A percentile compares a stretch with the other conserved stretches of the same genome.
Evolutionary conservation across 108 stramenopile genomes (phyloP).

Genomic region (Hondaea fermentalgiana): DNA sequence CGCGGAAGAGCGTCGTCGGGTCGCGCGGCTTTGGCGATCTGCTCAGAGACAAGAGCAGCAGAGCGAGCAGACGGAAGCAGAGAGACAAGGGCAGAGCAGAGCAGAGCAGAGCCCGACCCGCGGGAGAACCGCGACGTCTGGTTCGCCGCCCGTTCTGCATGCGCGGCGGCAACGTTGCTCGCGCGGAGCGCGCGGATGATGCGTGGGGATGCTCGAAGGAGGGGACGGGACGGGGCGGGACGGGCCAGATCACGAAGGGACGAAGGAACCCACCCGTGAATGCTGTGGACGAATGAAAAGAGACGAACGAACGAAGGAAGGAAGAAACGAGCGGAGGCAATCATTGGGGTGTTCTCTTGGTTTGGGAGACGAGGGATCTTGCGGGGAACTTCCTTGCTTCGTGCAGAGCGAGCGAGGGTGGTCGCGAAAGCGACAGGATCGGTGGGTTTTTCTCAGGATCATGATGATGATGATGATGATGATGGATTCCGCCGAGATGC

Average conservation of each 20-base stretch:
- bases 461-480: too few species aligned
- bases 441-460: too few species aligned
- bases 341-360: background rate
- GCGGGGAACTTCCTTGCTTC: constrained; percentile 70
- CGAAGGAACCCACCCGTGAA: background rate
- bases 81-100: too few species aligned
- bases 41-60: too few species aligned
- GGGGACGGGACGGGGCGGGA: too few species aligned
- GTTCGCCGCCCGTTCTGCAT: background rate
- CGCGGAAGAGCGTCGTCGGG: too few species aligned
- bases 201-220: background rate
- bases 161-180: background rate
- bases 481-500: too few species aligned
- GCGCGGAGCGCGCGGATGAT: background rate
- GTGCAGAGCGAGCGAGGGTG: constrained; percentile 42
- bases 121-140: too few species aligned
- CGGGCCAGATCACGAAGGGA: background rate
- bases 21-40: too few species aligned
- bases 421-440: too few species aligned
- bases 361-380: background rate
- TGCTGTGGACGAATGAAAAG: background rate
- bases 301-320: background rate
- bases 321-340: background rate
- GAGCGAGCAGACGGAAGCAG: too few species aligned
- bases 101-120: too few species aligned